Evolutionary conservation across 2,329 filamentous ascomycete genomes (phyloP).

Genomic region (Tolypocladium tropicale): DNA sequence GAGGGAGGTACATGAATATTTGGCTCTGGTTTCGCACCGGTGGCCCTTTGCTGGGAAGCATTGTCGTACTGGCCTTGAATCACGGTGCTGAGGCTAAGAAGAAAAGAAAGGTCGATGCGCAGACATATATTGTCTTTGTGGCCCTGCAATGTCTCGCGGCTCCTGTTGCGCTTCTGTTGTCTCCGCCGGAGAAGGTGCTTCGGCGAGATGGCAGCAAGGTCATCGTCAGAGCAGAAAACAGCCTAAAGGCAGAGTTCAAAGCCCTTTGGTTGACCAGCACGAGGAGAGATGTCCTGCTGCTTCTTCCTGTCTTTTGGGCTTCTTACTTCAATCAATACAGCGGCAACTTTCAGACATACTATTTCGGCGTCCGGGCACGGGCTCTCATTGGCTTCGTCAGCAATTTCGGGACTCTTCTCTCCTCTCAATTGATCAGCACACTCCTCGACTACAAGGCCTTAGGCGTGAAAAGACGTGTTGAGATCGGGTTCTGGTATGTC

Average conservation of each 20-base stretch:
- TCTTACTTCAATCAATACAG: constrained; percentile 21
- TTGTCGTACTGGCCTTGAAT: constrained; percentile 35
- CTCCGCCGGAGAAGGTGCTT: constrained; percentile 16
- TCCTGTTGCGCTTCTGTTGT: constrained; percentile 15
- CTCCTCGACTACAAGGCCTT: constrained; percentile 30
- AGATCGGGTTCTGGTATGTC: constrained; percentile 33
- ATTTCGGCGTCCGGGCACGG: constrained; percentile 28
- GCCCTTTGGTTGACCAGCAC: constrained; percentile 9
- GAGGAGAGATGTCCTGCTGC: constrained; percentile 10
- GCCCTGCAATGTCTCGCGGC: constrained; percentile 16
- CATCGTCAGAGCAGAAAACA: constrained; percentile 9
- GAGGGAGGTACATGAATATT: constrained; percentile 27
- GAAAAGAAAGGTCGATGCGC: constrained; percentile 13
- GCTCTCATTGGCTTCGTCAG: constrained; percentile 35
- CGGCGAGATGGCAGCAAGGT: constrained; percentile 15
- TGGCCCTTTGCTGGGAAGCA: constrained; percentile 35
- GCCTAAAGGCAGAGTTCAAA: constrained; percentile 12
- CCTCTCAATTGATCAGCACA: constrained; percentile 32
- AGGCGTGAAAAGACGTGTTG: constrained; percentile 29
- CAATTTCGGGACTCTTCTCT: constrained; percentile 24
- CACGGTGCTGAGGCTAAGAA: constrained; percentile 7
- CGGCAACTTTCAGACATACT: constrained; percentile 34
- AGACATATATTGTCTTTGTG: constrained; percentile 18
- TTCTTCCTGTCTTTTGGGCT: constrained; percentile 10
- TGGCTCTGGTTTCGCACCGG: constrained; percentile 36